Base-by-base conservation (phyloP, 768 basidiomycete genomes). In the Candolleomyces eurysporus region DNA sequence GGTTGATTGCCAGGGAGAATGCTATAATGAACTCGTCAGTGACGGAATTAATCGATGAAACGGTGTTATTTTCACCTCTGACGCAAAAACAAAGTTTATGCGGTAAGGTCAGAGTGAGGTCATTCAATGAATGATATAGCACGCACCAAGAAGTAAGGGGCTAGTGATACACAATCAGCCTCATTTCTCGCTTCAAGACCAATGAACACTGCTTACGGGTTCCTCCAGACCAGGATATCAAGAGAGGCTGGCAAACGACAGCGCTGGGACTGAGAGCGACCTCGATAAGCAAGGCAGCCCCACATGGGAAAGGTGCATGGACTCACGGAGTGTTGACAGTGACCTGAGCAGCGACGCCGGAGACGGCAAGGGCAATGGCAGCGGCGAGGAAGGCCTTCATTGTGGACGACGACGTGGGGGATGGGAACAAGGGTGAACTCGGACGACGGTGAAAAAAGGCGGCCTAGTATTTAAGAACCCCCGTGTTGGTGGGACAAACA, bases 281-380 rank as follows among this genome's bases (percentile, higher is more conserved):
- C 63, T 63, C 19, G 21, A 59, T 19, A 42, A 54, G 53, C 39
- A 43, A 40, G 30, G 22, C 16, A 57, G 36, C 9, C 19, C 8
- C 26, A 7, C 30, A 51, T 21, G 19, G 14, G 32, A 14, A 39
- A 39, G 36, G 36, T 40, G 52, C 53, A 40, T 42, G 36, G 26
- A 81, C 89, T 68, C 65, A 91, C 90, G 91, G 91, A 42, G 91
- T 93, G 71, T 89, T 87, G 70, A 92, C 77, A 0, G 65, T 74
- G 65, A 86, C 13, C 67, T 85, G 84, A 17, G 82, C 86, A 26
- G 77, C 46, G 53, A 72, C 84, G 36, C 72, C 72, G 54, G 73
- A 70, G 50, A 74, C 76, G 64, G 81, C 69, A 65, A 84, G 72
- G 48, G 74, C 74, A 63, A 76, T 68, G 61, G 78, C 68, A 55